These are phyloP conservation scores for Monoraphidium neglectum DNA, from an alignment of 139 green algal genomes.

Conservation along the genomic window DNA sequence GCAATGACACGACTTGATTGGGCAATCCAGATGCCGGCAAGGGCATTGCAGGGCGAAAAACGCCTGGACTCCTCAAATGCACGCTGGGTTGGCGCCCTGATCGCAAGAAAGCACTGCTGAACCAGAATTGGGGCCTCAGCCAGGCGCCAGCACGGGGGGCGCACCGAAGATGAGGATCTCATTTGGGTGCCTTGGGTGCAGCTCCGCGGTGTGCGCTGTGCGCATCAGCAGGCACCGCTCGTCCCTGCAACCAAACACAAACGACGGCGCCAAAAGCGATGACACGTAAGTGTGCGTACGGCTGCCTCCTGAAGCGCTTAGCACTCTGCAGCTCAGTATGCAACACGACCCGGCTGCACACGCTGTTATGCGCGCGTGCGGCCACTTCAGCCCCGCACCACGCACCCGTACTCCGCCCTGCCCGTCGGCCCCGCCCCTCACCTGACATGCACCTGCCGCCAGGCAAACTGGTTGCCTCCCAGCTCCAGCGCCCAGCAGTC, in stretches of 20 bases:
- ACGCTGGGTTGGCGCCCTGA: too few species aligned
- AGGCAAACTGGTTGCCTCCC: not conserved
- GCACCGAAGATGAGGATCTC: conserved; percentile 14
- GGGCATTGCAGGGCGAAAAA: too few species aligned
- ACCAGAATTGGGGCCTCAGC: not conserved
- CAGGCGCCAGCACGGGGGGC: not conserved
- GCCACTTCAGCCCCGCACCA: not conserved
- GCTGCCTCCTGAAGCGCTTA: not conserved
- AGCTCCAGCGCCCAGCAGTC: conserved; percentile 16
- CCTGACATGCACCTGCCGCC: conserved; percentile 1
- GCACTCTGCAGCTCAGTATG: not conserved
- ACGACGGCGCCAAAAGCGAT: not conserved
- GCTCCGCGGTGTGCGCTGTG: conserved; percentile 13
- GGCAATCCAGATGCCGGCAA: too few species aligned
- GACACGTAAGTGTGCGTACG: not conserved
- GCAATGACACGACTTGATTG: too few species aligned
- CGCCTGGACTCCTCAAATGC: too few species aligned
- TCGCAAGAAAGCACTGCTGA: not conserved
- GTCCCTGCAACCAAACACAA: not conserved
- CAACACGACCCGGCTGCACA: not conserved
- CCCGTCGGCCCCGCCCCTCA: not conserved
- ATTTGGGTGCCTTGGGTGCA: not conserved
- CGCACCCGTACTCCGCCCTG: too few species aligned
- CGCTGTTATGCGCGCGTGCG: not conserved
- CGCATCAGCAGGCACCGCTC: conserved; percentile 10